phyloP scores from a whole-genome alignment of 106 monocot species.

The Hemerocallis citrina region DNA sequence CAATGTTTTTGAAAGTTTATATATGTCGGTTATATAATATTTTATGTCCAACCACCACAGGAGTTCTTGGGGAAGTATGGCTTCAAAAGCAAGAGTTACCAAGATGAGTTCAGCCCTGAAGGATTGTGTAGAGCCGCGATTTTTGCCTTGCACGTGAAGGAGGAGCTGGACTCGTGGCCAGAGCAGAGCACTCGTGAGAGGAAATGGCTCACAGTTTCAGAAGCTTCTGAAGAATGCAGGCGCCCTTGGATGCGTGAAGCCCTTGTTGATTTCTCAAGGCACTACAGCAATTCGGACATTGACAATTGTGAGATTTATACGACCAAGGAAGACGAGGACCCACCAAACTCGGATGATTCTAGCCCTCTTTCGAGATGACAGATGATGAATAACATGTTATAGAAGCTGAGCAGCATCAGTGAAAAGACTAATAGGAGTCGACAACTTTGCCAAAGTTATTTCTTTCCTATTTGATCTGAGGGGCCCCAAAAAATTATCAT shows the following conservation, averaged over 20 bases:
- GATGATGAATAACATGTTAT: too few species aligned
- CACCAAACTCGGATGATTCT: too few species aligned
- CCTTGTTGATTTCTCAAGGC: constrained; percentile 6
- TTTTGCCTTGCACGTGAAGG: constrained; percentile 63
- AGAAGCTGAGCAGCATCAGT: too few species aligned
- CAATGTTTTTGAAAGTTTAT: background rate
- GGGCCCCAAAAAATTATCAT: too few species aligned
- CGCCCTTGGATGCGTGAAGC: constrained; percentile 64
- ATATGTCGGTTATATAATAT: background rate
- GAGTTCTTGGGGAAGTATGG: constrained; percentile 59
- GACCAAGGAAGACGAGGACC: too few species aligned
- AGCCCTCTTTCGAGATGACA: too few species aligned
- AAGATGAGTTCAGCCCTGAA: constrained; percentile 79
- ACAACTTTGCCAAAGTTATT: too few species aligned
- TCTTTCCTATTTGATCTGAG: too few species aligned
- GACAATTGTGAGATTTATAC: background rate
- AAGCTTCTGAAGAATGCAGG: constrained; percentile 41
- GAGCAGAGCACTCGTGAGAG: constrained; percentile 60
- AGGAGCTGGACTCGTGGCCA: constrained; percentile 64
- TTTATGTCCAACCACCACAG: constrained; percentile 14
- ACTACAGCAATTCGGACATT: background rate
- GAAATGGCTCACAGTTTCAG: constrained; percentile 46
- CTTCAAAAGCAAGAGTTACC: constrained; percentile 77
- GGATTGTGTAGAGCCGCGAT: constrained; percentile 70
- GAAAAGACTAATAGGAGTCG: too few species aligned